A percentile compares a stretch with the other conserved stretches of the same genome.
phyloP scores from a whole-genome alignment of 192 early-diverging fungal species.

The Backusella tarrabulga region DNA sequence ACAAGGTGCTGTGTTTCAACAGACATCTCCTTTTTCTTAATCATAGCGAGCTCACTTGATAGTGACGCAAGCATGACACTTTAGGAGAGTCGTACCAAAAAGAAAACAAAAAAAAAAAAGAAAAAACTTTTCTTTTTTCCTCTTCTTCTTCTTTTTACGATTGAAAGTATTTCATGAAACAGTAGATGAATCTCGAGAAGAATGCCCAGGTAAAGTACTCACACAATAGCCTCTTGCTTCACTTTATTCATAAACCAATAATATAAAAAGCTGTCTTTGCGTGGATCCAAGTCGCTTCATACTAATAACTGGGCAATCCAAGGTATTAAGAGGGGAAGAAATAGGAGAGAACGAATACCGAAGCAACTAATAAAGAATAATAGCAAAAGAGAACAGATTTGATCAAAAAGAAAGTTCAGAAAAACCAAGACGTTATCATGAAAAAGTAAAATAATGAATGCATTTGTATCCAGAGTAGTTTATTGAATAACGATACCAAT shows the following conservation, averaged over 20 bases:
- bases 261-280: constrained; percentile 15
- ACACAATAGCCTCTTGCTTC: neutral
- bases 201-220: constrained; percentile 13
- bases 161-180: constrained; percentile 15
- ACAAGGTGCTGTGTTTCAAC: neutral
- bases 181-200: constrained; percentile 26
- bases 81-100: neutral
- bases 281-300: constrained; percentile 9
- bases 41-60: neutral
- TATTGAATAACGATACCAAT: neutral
- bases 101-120: neutral
- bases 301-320: constrained; percentile 5
- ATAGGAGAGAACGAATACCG: neutral
- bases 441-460: neutral
- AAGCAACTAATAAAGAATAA: neutral
- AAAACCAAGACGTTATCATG: neutral
- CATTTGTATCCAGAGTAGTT: no score
- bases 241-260: neutral
- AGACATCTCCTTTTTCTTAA: neutral
- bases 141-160: neutral
- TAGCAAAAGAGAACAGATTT: neutral
- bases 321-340: neutral
- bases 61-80: neutral
- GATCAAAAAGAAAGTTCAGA: neutral
- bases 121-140: neutral